Base-by-base conservation (phyloP, 2,329 filamentous ascomycete species). In the Aspergillus aculeatinus region DNA sequence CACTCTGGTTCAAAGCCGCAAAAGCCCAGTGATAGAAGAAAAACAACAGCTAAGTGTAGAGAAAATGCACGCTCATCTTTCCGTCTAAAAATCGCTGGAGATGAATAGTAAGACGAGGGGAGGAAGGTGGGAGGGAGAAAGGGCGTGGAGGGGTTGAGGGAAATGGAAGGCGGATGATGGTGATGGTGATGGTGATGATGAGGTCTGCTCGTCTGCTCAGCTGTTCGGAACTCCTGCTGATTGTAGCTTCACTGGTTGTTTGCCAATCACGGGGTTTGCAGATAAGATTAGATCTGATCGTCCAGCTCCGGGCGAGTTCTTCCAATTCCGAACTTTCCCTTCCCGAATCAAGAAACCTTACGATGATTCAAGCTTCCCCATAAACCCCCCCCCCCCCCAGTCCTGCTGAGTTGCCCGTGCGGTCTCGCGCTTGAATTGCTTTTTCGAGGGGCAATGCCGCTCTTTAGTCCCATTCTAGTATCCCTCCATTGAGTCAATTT, bases 231-330 rank as follows among this genome's bases (percentile, higher is more conserved):
- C 31, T 35, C 39, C 51, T 60, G 60, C 29, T 53, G 53, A 50
- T 54, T 29, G 33, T 33, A 42, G 39, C 55, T 50, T 25, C 35
- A 14, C 31, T 33, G 27, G 31, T 5, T 49, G 47, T 35, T 25
- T 59, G 33, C 72, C 72, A 75, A 74, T 75, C 61, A 72, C 27
- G 57, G 51, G 6, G 33, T 12, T 27, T 27, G 54, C 19, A 71
- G 74, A 76, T 76, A 75, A 76, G 74, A 76, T 76, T 75, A 75
- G 74, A 76, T 76, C 70, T 70, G 66, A 70, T 68, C 67, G 65
- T 64, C 67, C 70, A 67, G 67, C 56, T 62, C 55, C 63, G 57
- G 53, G 58, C 58, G 58, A 68, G 62, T 65, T 63, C 61, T 61
- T 60, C 58, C 54, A 21, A 60, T 63, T 54, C 42, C 35, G 23